phyloP scores from a whole-genome alignment of 176 grass and related monocot species.

The Hsuehochloa calcarea region DNA sequence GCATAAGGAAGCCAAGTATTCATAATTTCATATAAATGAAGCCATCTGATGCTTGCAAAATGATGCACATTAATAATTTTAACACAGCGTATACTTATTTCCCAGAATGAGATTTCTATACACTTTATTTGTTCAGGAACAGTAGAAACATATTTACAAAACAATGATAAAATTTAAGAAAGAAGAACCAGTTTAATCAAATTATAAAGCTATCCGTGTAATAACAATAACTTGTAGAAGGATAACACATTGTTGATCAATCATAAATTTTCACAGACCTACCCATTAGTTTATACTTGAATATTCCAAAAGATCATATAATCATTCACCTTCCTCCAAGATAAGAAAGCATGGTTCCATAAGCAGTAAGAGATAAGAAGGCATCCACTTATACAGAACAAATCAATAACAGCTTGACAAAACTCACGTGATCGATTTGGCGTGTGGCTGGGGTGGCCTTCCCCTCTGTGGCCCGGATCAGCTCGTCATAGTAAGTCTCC shows the following conservation, averaged over 20 bases:
- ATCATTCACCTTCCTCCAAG: background rate
- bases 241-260: background rate
- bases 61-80: background rate
- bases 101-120: background rate
- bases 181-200: background rate
- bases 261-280: background rate
- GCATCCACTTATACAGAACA: background rate
- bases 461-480: conserved; percentile 76
- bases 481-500: conserved; percentile 92
- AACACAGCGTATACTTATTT: background rate
- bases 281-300: background rate
- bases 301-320: background rate
- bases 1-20: background rate
- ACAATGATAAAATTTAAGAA: background rate
- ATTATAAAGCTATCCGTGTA: background rate
- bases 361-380: background rate
- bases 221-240: background rate
- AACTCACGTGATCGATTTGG: conserved; percentile 95
- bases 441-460: conserved; percentile 82
- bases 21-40: background rate
- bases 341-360: background rate
- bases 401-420: background rate
- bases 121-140: background rate
- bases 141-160: background rate
- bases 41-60: background rate